These are phyloP conservation scores for Yamadazyma buinensis DNA, from an alignment of 1,139 yeast genomes.

Conservation along the genomic window DNA sequence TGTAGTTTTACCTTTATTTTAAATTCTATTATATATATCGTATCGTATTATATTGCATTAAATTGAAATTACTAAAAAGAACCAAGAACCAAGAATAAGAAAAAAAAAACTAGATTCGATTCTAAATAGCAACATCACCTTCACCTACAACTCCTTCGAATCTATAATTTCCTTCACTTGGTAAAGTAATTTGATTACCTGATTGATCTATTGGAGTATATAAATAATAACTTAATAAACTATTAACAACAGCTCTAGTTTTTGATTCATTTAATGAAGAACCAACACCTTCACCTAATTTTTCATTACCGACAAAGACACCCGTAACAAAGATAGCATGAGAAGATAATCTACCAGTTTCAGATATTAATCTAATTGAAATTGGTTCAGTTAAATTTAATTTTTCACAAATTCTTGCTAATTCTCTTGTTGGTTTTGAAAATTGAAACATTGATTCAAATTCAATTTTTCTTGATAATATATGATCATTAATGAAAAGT, in stretches of 20 bases:
- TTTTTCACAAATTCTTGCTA: constrained; percentile 73
- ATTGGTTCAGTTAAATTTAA: constrained; percentile 75
- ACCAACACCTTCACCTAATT: constrained; percentile 94
- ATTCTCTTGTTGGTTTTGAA: constrained; percentile 81
- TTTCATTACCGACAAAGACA: constrained; percentile 76
- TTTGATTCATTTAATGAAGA: constrained; percentile 89
- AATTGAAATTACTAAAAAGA: too few relatives aligned
- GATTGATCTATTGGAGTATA: constrained; percentile 66
- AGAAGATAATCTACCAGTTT: constrained; percentile 83
- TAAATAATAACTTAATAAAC: constrained; percentile 87
- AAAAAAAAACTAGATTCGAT: too few relatives aligned
- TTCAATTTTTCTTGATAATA: constrained; percentile 75
- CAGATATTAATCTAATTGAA: constrained; percentile 76
- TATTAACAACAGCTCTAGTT: constrained; percentile 86
- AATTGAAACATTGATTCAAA: constrained; percentile 72
- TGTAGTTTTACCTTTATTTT: too few relatives aligned
- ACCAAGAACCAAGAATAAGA: too few relatives aligned
- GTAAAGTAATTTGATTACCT: constrained; percentile 44
- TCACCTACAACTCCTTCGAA: constrained; percentile 48
- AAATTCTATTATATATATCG: too few relatives aligned
- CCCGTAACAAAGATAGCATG: constrained; percentile 91
- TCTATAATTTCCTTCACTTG: constrained; percentile 53
- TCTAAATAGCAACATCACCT: constrained; percentile 52
- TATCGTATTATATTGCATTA: too few relatives aligned
- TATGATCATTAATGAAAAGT: constrained; percentile 64